Evolutionary conservation across 116 monocot genomes (phyloP).

Genomic region (Trichopus zeylanicus): DNA sequence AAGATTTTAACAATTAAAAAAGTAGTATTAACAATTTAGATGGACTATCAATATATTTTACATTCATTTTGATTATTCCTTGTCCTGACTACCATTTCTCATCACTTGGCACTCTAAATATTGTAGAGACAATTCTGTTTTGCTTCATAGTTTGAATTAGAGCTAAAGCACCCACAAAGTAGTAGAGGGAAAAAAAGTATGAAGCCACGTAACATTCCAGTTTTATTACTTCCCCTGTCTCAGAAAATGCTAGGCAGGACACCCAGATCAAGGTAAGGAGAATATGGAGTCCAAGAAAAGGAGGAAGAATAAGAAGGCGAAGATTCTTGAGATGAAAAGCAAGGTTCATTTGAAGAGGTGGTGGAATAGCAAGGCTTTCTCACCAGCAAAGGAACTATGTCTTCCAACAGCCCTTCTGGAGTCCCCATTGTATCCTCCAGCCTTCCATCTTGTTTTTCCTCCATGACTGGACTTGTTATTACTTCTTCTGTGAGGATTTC

Average conservation of each 20-base stretch:
- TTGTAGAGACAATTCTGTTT: too few relatives aligned
- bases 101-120: too few relatives aligned
- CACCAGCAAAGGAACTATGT: conserved; percentile 59
- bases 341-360: conserved; percentile 7
- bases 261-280: conserved; percentile 13
- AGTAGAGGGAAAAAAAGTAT: too few relatives aligned
- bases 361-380: conserved; percentile 36
- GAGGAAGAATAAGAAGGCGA: conserved; percentile 48
- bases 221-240: neutral
- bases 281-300: conserved; percentile 32
- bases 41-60: neutral
- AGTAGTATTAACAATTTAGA: too few relatives aligned
- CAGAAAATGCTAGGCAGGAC: conserved; percentile 17
- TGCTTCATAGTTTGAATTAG: too few relatives aligned
- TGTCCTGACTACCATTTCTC: neutral
- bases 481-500: too few relatives aligned
- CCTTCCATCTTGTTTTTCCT: too few relatives aligned
- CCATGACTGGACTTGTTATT: too few relatives aligned
- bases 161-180: too few relatives aligned
- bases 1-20: too few relatives aligned
- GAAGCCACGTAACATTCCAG: too few relatives aligned
- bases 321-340: conserved; percentile 19
- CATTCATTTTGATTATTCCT: neutral
- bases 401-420: conserved; percentile 62
- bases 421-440: neutral